Percentiles rank a stretch among this genome's conserved stretches.
Conservation (phyloP, 495 filamentous ascomycete species). For the Chaetomium tenue region DNA sequence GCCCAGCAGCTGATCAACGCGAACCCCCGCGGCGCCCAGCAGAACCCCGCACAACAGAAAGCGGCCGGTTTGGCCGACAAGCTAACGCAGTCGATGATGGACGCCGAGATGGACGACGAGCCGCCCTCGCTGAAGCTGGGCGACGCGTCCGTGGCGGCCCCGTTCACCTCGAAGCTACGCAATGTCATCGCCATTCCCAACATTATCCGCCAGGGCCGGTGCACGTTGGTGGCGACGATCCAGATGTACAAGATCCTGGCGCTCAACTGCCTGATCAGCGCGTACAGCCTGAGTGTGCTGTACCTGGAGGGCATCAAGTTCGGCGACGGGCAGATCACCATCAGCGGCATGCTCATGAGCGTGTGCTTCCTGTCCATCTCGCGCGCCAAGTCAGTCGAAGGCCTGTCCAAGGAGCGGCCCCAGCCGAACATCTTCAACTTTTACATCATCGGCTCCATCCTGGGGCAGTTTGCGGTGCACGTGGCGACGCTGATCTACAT, state of each 20-base stretch:
- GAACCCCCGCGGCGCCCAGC: conserved; percentile 54
- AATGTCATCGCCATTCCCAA: conserved; percentile 98
- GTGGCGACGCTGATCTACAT: conserved; percentile 94
- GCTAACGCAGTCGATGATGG: conserved; percentile 85
- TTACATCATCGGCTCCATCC: conserved; percentile 97
- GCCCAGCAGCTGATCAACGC: conserved; percentile 67
- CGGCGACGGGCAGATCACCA: conserved; percentile 96
- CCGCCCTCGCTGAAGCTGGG: conserved; percentile 96
- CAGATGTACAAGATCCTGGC: conserved; percentile 99
- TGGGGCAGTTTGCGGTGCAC: conserved; percentile 96
- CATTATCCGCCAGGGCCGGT: conserved; percentile 95
- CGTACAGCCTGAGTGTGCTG: conserved; percentile 93
- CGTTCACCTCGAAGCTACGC: conserved; percentile 95
- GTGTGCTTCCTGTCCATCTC: conserved; percentile 98
- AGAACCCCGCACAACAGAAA: conserved; percentile 63
- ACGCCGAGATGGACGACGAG: conserved; percentile 80
- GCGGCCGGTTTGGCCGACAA: conserved; percentile 82
- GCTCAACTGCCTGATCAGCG: conserved; percentile 96
- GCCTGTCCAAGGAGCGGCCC: conserved; percentile 91
- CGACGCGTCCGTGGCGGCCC: conserved; percentile 94
- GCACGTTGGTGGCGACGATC: conserved; percentile 95
- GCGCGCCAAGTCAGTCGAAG: conserved; percentile 89
- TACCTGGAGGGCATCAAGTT: conserved; percentile 99
- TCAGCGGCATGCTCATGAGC: conserved; percentile 99
- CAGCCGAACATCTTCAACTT: conserved; percentile 99